phyloP scores from a whole-genome alignment of 2,329 filamentous ascomycete genomes.

The Didymellaceae sp. region DNA sequence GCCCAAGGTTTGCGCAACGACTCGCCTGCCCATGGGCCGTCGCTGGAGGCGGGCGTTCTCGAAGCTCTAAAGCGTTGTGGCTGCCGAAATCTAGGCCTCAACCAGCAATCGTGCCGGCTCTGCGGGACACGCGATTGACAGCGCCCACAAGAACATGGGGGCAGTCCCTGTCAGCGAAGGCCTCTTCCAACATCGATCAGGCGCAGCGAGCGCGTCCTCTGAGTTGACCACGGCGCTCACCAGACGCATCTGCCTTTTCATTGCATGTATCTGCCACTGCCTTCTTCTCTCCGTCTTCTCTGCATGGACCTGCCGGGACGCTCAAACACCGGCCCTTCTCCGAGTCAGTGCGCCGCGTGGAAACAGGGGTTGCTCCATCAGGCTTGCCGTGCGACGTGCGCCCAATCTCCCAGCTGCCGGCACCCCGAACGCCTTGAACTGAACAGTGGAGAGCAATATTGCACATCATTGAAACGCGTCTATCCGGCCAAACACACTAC shows the following conservation, averaged over 20 bases:
- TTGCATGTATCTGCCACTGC: too few species aligned
- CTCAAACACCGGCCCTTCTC: slow-evolving; percentile 6
- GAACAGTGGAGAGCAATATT: not conserved
- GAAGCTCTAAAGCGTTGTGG: slow-evolving; percentile 24
- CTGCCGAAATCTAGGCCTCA: slow-evolving; percentile 25
- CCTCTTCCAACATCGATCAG: not conserved
- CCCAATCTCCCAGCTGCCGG: slow-evolving; percentile 6
- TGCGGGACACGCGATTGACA: slow-evolving; percentile 5
- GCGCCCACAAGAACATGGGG: too few species aligned
- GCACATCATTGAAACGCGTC: not conserved
- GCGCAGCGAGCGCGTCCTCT: slow-evolving; percentile 1
- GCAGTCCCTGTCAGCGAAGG: slow-evolving; percentile 1
- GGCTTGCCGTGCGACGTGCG: slow-evolving; percentile 1
- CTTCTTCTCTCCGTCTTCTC: slow-evolving; percentile 2
- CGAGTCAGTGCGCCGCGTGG: slow-evolving; percentile 19
- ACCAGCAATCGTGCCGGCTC: slow-evolving; percentile 20
- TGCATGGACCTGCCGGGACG: not conserved
- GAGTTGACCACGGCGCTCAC: not conserved
- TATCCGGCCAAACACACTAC: not conserved
- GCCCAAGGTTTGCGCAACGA: slow-evolving; percentile 15
- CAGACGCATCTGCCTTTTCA: not conserved
- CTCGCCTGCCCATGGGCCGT: slow-evolving; percentile 17
- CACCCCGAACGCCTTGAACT: slow-evolving; percentile 1
- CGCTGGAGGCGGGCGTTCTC: slow-evolving; percentile 26
- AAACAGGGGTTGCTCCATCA: slow-evolving; percentile 7